These are phyloP conservation scores for Spathaspora passalidarum DNA, from an alignment of 805 yeast species.

Conservation along the genomic window DNA sequence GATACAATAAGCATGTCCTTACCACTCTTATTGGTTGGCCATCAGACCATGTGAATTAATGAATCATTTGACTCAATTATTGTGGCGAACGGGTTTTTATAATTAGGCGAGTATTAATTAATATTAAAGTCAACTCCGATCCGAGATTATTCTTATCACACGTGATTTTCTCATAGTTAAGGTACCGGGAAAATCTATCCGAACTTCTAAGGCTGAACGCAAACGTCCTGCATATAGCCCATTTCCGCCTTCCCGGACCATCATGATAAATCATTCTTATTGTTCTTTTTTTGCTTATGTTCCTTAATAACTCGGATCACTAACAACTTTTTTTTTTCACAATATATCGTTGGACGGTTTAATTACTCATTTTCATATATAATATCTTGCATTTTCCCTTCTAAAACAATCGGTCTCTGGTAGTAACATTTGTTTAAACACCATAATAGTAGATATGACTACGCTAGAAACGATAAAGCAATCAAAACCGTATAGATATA, in stretches of 20 bases:
- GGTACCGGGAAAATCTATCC: neutral
- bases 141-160: conserved; percentile 1
- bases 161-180: conserved; percentile 3
- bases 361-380: neutral
- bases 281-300: neutral
- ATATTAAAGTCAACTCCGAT: neutral
- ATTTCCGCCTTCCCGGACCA: neutral
- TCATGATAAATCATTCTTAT: neutral
- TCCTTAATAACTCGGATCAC: neutral
- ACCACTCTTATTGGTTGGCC: too few relatives aligned
- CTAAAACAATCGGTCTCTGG: neutral
- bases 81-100: too few relatives aligned
- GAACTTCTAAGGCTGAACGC: neutral
- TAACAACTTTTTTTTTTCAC: too few relatives aligned
- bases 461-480: conserved; percentile 10
- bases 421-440: neutral
- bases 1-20: too few relatives aligned
- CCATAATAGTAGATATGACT: conserved; percentile 3
- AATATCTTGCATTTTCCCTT: neutral
- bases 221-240: neutral
- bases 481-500: conserved; percentile 10
- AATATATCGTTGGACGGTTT: too few relatives aligned
- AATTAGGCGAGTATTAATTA: neutral
- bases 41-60: too few relatives aligned
- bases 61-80: too few relatives aligned